Evolutionary conservation across 768 basidiomycete species (phyloP), one percentile per base, ranked within the genome.

Genomic region (Amanita subjunquillea): DNA sequence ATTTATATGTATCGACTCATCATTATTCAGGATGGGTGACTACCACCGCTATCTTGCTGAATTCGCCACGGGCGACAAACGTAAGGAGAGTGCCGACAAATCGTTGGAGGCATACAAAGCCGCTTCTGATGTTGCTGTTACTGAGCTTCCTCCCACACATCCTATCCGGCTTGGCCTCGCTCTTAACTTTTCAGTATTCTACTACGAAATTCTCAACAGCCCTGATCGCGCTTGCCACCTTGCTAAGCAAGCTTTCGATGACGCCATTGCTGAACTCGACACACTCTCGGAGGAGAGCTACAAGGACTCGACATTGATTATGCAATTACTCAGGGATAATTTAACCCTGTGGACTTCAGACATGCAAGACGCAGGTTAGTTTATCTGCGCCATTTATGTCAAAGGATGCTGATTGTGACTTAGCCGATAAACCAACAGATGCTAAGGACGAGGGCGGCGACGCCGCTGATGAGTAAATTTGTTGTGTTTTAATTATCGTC

Each of bases 1-100:
- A 15, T 34, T 27, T 23, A 12, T 42, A 17, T 54, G 37, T 56
- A 34, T 40, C 56, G 55, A 38, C 59, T 58, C 61, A 63, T 57
- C 63, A 49, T 37, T 55, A 55, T 41, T 51, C 62, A 96, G 93
- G 93, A 95, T 91, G 92, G 93, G 93, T 70, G 92, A 97, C 72
- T 95, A 97, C 74, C 92, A 96, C 80, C 91, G 93, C 63, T 97
- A 96, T 75, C 88, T 95, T 60, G 95, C 94, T 63, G 94, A 98
- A 74, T 98, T 97, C 67, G 92, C 94, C 51, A 94, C 91, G 47
- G 94, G 94, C 65, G 92, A 95, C 72, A 92, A 92, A 79, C 89
- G 94, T 72, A 91, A 92, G 75, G 87, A 91, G 65, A 90, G 88
- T 59, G 92, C 94, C 63, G 92, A 96, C 79, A 95, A 95, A 77